A percentile compares a stretch with the other conserved stretches of the same genome.
Evolutionary conservation across 2,329 filamentous ascomycete species (phyloP).

Genomic region (Sarocladium oryzae): DNA sequence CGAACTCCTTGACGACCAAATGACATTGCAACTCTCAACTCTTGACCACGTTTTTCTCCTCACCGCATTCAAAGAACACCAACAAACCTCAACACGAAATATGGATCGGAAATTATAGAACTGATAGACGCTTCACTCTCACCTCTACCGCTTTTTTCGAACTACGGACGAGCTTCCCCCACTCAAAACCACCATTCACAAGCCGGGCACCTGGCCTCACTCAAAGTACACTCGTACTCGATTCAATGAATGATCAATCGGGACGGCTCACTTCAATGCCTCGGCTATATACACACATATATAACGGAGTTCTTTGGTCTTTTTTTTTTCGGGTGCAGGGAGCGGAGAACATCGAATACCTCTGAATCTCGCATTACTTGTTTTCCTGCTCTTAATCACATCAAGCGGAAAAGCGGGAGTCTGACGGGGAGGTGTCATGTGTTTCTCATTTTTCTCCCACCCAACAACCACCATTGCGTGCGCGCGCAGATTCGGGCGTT

Average conservation of each 20-base stretch:
- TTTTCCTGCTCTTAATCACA: not conserved
- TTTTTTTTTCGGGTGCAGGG: not conserved
- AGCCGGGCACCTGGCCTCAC: no score
- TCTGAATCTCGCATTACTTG: not conserved
- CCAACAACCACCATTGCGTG: no score
- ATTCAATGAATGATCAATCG: no score
- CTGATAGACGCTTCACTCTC: conserved; percentile 1
- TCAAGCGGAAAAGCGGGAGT: no score
- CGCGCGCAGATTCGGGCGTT: not conserved
- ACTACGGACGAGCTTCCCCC: not conserved
- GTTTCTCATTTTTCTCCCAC: no score
- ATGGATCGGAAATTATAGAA: not conserved
- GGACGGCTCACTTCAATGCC: no score
- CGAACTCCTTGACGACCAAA: not conserved
- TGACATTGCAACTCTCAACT: not conserved
- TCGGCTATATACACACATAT: not conserved
- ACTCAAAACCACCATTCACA: no score
- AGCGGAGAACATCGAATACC: no score
- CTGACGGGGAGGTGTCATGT: no score
- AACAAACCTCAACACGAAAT: not conserved
- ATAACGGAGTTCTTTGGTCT: not conserved
- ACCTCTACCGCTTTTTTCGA: not conserved
- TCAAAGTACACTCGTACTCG: no score
- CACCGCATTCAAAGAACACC: not conserved
- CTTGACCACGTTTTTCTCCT: not conserved